Base-by-base conservation (phyloP, 1,284 basidiomycete genomes). In the Boletellus dicymbophilus region DNA sequence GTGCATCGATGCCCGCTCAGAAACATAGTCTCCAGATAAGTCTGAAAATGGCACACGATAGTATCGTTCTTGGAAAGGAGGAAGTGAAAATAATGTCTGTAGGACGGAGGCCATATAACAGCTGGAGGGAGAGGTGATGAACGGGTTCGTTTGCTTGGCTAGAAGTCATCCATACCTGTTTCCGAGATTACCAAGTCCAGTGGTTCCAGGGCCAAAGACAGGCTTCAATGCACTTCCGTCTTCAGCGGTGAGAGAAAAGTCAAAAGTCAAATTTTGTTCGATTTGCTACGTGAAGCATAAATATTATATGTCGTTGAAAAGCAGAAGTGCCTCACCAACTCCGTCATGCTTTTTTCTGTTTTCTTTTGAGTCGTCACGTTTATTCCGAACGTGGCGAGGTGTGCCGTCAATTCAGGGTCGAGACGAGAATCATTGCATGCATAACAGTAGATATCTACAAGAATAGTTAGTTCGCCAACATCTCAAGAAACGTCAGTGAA, bases 41-140 rank as follows among this genome's bases (percentile, higher is more conserved):
- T 51, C 54, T 4, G 50, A 16, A 20, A 49, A 49, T 4, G 41
- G 46, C 43, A 36, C 41, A 15, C 52, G 52, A 47, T 74, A 71
- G 73, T 96, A 99, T 12, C 91, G 83, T 10, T 75, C 65, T 55
- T 85, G 84, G 78, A 98, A 98, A 0, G 81, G 65, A 0, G 88
- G 79, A 4, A 98, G 77, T 1, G 93, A 78, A 72, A 98, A 98
- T 1, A 98, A 62, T 0, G 84, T 82, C 73, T 99, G 96, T 1
- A 98, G 71, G 18, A 95, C 88, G 0, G 95, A 98, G 0, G 95
- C 93, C 85, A 99, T 93, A 74, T 99, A 99, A 69, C 97, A 99
- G 70, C 94, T 94, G 8, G 49, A 3, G 6, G 26, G 20, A 15
- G 30, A 46, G 6, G 45, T 13, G 31, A 42, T 66, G 12, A 60